A percentile compares a stretch with the other conserved stretches of the same genome.
Conservation (phyloP, 176 grass and related monocot genomes). For the Carex scoparia region DNA sequence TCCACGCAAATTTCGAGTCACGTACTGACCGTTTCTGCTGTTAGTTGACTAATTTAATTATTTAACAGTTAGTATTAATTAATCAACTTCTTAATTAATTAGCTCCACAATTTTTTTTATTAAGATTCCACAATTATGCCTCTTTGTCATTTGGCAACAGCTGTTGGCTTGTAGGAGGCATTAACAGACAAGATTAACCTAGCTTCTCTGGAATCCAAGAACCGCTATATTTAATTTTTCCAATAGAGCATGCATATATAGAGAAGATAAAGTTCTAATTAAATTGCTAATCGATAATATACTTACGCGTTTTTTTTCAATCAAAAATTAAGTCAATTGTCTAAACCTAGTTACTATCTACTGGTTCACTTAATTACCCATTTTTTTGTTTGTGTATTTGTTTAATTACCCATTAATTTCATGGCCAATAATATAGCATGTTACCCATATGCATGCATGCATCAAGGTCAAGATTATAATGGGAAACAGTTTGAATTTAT, state of each 20-base stretch:
- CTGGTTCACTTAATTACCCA: not conserved
- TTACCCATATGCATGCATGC: not conserved
- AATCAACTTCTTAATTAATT: not conserved
- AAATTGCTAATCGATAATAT: not conserved
- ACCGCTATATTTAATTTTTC: not conserved
- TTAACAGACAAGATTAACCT: not conserved
- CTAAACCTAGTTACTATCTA: not conserved
- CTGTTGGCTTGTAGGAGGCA: not conserved
- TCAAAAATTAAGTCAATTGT: not conserved
- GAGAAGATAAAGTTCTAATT: no score
- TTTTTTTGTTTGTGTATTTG: not conserved
- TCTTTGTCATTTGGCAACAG: not conserved
- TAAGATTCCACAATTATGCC: slow-evolving; percentile 14
- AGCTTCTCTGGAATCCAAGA: slow-evolving; percentile 6
- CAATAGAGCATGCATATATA: not conserved
- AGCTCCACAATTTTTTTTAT: not conserved
- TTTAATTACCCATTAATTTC: not conserved
- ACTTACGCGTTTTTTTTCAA: not conserved
- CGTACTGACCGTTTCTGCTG: not conserved
- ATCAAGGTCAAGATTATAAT: not conserved
- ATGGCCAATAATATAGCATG: not conserved
- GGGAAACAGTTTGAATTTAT: not conserved
- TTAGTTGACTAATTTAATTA: not conserved
- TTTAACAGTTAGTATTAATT: not conserved
- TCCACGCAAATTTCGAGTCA: not conserved